Conservation (phyloP, 169 alveolate species). For the Cryptosporidium andersoni region DNA sequence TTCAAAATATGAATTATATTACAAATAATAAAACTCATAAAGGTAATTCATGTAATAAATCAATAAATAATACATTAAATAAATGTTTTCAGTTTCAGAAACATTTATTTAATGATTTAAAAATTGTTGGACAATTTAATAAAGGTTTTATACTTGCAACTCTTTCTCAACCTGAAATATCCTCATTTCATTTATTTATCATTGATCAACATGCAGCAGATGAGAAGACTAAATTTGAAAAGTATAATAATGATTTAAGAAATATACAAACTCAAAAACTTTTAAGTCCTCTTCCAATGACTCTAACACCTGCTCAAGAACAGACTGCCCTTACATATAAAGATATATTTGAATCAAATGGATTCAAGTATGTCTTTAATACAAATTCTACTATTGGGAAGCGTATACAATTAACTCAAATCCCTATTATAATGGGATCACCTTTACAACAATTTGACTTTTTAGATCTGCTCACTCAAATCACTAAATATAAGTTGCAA, state of each 20-base stretch:
- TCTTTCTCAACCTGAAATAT: conserved; percentile 60
- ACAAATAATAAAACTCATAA: not conserved
- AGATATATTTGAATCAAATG: conserved; percentile 84
- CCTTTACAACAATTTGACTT: conserved; percentile 70
- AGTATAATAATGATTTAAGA: conserved; percentile 81
- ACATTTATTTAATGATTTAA: conserved; percentile 82
- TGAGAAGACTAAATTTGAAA: conserved; percentile 93
- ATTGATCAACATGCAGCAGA: conserved; percentile 99
- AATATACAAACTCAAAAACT: conserved; percentile 86
- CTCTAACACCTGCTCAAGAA: conserved; percentile 85
- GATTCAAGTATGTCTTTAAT: conserved; percentile 79
- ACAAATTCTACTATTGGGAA: conserved; percentile 15
- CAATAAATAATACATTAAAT: not conserved
- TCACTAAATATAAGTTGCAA: conserved; percentile 29
- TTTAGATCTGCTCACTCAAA: conserved; percentile 70
- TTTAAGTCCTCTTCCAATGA: conserved; percentile 87
- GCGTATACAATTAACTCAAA: conserved; percentile 19
- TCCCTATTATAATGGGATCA: conserved; percentile 50
- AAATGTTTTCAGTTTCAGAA: conserved; percentile 79
- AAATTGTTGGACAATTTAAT: conserved; percentile 91
- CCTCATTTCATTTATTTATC: conserved; percentile 84
- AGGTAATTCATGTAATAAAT: not conserved
- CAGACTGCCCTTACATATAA: conserved; percentile 78
- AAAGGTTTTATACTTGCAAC: conserved; percentile 94
- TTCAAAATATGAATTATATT: not conserved